These are phyloP conservation scores for Aspergillus japonicus DNA, from an alignment of 2,329 filamentous ascomycete species.

Conservation along the genomic window DNA sequence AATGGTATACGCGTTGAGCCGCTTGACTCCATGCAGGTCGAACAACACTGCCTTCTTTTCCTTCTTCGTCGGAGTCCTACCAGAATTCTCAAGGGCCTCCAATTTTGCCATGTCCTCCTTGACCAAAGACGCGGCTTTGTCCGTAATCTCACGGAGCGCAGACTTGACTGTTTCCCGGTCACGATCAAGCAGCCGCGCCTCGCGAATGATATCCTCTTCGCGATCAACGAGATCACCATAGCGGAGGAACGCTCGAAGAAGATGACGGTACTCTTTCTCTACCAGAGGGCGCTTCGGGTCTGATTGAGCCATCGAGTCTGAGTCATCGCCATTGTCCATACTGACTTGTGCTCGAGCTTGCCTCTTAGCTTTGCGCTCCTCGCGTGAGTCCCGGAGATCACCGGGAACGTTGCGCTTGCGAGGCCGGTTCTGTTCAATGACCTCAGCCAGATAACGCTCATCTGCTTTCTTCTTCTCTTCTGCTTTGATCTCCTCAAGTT, in stretches of 20 bases:
- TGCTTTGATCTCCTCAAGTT: slow-evolving; percentile 83
- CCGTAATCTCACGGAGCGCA: slow-evolving; percentile 74
- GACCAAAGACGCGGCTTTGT: slow-evolving; percentile 67
- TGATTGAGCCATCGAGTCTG: slow-evolving; percentile 60
- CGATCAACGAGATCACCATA: slow-evolving; percentile 90
- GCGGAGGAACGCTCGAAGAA: slow-evolving; percentile 85
- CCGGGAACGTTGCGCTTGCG: slow-evolving; percentile 67
- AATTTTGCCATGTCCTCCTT: slow-evolving; percentile 69
- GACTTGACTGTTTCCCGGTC: slow-evolving; percentile 76
- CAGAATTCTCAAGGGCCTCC: slow-evolving; percentile 65
- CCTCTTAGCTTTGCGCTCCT: slow-evolving; percentile 69
- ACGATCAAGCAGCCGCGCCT: slow-evolving; percentile 79
- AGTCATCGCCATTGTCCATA: slow-evolving; percentile 68
- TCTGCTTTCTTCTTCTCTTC: slow-evolving; percentile 84
- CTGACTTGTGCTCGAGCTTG: slow-evolving; percentile 63
- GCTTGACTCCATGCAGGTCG: slow-evolving; percentile 88
- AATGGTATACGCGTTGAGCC: slow-evolving; percentile 93
- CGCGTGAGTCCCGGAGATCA: slow-evolving; percentile 52
- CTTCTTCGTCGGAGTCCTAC: slow-evolving; percentile 88
- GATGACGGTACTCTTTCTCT: slow-evolving; percentile 89
- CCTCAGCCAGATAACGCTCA: slow-evolving; percentile 75
- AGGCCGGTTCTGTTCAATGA: slow-evolving; percentile 82
- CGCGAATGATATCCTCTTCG: slow-evolving; percentile 79
- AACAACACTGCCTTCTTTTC: slow-evolving; percentile 97
- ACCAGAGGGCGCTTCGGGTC: slow-evolving; percentile 88